These are phyloP conservation scores for Alternaria brassicae DNA, from an alignment of 2,329 filamentous ascomycete species.

Conservation along the genomic window DNA sequence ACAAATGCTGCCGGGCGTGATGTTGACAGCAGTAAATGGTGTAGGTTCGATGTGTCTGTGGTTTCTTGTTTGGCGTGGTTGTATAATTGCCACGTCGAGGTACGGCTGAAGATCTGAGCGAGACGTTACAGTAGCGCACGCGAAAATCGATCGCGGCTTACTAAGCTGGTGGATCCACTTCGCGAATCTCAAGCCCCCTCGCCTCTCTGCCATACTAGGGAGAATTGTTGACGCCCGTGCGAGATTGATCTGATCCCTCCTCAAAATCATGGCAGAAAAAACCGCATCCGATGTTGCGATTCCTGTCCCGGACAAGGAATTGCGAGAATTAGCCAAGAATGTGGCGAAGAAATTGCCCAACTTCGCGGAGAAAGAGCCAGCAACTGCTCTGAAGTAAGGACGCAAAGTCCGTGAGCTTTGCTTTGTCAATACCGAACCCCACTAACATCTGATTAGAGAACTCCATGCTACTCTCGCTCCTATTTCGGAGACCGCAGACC, in stretches of 20 bases:
- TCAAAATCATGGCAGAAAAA: conserved; percentile 19
- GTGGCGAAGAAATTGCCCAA: conserved; percentile 34
- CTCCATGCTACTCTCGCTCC: conserved; percentile 38
- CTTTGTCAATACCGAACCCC: conserved; percentile 13
- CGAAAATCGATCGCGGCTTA: conserved; percentile 5
- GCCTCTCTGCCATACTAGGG: not conserved
- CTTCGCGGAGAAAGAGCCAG: conserved; percentile 34
- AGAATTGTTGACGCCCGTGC: conserved; percentile 5
- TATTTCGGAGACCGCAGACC: conserved; percentile 44
- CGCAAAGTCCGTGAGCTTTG: conserved; percentile 45
- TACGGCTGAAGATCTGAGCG: not conserved
- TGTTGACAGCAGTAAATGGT: not conserved
- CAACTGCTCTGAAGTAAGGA: conserved; percentile 47
- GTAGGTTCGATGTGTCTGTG: no score
- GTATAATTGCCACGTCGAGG: not conserved
- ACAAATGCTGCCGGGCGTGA: no score
- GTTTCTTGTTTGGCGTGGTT: not conserved
- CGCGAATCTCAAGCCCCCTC: conserved; percentile 7
- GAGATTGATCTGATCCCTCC: not conserved
- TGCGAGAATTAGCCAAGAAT: conserved; percentile 40
- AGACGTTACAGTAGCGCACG: not conserved
- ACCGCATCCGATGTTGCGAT: conserved; percentile 3
- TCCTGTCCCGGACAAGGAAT: conserved; percentile 34
- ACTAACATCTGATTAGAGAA: conserved; percentile 37
- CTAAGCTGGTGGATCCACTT: conserved; percentile 1